Evolutionary conservation across 2,329 filamentous ascomycete genomes (phyloP), one percentile per base, ranked within the genome.

Genomic region (Aphanoascus verrucosus): DNA sequence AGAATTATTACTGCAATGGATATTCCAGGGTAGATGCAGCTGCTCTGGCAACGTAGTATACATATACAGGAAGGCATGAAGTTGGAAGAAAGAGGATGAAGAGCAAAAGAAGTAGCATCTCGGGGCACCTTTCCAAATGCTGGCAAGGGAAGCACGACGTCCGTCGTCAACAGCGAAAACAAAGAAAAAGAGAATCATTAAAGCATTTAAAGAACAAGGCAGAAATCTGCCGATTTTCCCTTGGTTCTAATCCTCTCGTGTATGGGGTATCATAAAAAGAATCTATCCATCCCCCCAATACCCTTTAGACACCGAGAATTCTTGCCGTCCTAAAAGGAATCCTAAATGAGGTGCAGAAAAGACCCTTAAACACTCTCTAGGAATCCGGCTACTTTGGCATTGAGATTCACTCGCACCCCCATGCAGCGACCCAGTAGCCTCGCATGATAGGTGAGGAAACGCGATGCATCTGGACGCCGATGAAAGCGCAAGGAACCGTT

Each of bases 241-340:
- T 20, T 50, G 14, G 2, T 7, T 49, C 47, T 49, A 49, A 31
- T 5, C 47, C 47, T 5, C 2, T 35, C 12, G 23, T 9, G 28
- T 42, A 23, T 23, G 17, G 31, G 49, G 49, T 46, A 52, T 45
- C 41, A 52, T 17, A 40, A 52, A 52, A 31, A n/a, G 31, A 32
- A 23, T 52, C 49, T 28, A 52, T 45, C 49, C 34, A 38, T 40
- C 49, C 40, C n/a, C 28, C 20, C 42, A 23, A 49, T 48, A 40
- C 17, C 12, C 56, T 40, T 17, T 15, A 49, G 57, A 52, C 45
- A 56, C 41, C 41, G 51, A 57, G 52, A 56, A 56, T 46, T 49
- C 46, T 37, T 8, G 15, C 20, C 32, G 15, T 11, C 3, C 19
- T 12, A 23, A 19, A 14, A 41, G 31, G 34, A 12, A 20, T 19